phyloP scores from a whole-genome alignment of 805 yeast genomes.

The Komagataella pastoris region DNA sequence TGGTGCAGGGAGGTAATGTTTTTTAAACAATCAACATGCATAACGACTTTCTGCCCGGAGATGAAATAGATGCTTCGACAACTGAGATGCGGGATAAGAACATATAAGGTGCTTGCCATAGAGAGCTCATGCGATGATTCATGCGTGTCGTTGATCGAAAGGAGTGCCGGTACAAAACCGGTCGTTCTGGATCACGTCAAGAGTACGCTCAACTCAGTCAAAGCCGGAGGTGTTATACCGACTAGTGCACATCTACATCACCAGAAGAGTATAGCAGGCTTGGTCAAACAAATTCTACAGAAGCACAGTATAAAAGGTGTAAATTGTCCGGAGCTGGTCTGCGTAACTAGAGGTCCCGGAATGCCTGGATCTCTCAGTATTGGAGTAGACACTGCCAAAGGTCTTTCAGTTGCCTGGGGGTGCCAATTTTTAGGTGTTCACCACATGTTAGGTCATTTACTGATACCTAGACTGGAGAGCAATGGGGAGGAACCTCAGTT shows the following conservation, averaged over 20 bases:
- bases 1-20: background rate
- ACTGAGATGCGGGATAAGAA: constrained; percentile 8
- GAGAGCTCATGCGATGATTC: constrained; percentile 96
- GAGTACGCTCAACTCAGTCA: constrained; percentile 49
- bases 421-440: constrained; percentile 82
- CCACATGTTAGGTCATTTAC: constrained; percentile 89
- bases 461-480: constrained; percentile 43
- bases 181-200: constrained; percentile 44
- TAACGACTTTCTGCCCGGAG: background rate
- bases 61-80: background rate
- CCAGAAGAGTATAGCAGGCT: constrained; percentile 36
- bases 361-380: constrained; percentile 82
- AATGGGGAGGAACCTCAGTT: constrained; percentile 31
- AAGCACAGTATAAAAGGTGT: constrained; percentile 17
- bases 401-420: constrained; percentile 66
- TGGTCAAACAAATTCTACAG: constrained; percentile 31
- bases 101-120: constrained; percentile 64
- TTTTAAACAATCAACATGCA: background rate
- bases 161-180: constrained; percentile 28
- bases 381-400: constrained; percentile 78
- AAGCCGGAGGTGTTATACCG: constrained; percentile 80
- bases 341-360: constrained; percentile 95
- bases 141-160: constrained; percentile 67
- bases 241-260: constrained; percentile 76
- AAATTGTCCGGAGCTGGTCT: constrained; percentile 53